A percentile compares a stretch with the other conserved stretches of the same genome.
Evolutionary conservation across 1,139 yeast genomes (phyloP).

Genomic region (Kodamaea ohmeri): DNA sequence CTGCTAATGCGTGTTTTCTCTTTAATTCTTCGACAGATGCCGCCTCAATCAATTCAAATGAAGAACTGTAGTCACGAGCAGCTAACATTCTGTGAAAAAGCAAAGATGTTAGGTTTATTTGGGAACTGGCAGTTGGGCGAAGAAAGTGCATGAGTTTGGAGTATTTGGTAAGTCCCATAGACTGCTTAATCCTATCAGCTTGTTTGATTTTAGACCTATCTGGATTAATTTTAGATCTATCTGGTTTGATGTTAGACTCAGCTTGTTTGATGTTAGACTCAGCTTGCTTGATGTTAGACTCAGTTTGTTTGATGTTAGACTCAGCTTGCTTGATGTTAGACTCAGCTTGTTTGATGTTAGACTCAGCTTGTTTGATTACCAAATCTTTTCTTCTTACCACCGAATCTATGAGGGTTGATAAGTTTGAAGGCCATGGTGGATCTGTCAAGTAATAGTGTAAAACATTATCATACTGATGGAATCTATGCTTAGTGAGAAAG

Average conservation of each 20-base stretch:
- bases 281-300: too few relatives aligned
- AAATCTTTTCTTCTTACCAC: neutral
- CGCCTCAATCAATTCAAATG: constrained; percentile 26
- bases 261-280: too few relatives aligned
- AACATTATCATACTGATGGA: neutral
- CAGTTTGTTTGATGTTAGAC: too few relatives aligned
- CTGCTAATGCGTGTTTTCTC: neutral
- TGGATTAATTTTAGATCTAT: too few relatives aligned
- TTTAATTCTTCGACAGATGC: neutral
- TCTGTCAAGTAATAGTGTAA: constrained; percentile 20
- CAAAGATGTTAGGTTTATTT: constrained; percentile 8
- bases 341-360: too few relatives aligned
- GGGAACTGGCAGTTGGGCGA: too few relatives aligned
- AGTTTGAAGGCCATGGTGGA: constrained; percentile 24
- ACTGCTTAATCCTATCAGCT: too few relatives aligned
- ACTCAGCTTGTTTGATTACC: too few relatives aligned
- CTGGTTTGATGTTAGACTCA: too few relatives aligned
- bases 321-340: too few relatives aligned
- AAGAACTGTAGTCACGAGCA: constrained; percentile 34
- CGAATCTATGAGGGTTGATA: neutral
- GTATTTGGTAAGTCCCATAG: neutral
- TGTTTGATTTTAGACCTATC: too few relatives aligned
- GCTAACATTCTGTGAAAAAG: constrained; percentile 25
- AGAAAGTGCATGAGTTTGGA: neutral
- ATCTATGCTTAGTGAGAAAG: constrained; percentile 5